These are phyloP conservation scores for Papiliotrema fonsecae DNA, from an alignment of 1,284 basidiomycete species.

Conservation along the genomic window DNA sequence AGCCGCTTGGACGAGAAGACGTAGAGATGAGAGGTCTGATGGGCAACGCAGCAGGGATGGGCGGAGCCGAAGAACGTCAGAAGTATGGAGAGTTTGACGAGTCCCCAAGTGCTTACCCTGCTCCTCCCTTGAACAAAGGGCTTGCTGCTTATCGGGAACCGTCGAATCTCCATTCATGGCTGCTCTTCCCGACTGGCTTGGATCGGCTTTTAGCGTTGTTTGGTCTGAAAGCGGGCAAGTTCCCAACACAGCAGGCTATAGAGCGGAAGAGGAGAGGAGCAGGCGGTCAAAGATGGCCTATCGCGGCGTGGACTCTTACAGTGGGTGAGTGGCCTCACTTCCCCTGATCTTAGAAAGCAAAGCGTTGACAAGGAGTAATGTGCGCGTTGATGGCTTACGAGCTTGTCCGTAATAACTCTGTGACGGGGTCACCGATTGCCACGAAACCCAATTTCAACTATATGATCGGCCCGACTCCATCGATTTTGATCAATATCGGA, in stretches of 20 bases:
- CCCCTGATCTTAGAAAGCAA: background rate
- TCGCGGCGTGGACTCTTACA: constrained; percentile 50
- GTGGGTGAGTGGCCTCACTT: constrained; percentile 52
- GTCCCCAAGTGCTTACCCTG: constrained; percentile 21
- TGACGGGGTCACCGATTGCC: constrained; percentile 73
- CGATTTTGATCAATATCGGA: constrained; percentile 76
- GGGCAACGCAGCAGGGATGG: constrained; percentile 14
- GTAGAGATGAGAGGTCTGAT: constrained; percentile 25
- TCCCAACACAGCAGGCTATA: constrained; percentile 74
- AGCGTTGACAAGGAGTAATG: constrained; percentile 53
- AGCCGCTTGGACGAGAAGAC: too few species aligned
- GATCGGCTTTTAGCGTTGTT: constrained; percentile 33
- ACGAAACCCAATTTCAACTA: constrained; percentile 80
- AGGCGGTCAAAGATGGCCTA: constrained; percentile 73
- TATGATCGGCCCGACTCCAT: constrained; percentile 83
- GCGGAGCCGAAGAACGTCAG: constrained; percentile 3
- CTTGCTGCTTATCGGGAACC: background rate
- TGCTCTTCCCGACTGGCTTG: constrained; percentile 35
- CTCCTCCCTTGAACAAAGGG: constrained; percentile 4
- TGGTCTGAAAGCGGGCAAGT: constrained; percentile 39
- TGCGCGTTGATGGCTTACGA: constrained; percentile 67
- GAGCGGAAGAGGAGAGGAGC: constrained; percentile 77
- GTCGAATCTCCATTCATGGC: constrained; percentile 11
- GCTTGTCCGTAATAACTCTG: constrained; percentile 64
- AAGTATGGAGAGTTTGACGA: constrained; percentile 25